These are phyloP conservation scores for Linum tenue DNA, from an alignment of 345 rosid genomes.

Conservation along the genomic window DNA sequence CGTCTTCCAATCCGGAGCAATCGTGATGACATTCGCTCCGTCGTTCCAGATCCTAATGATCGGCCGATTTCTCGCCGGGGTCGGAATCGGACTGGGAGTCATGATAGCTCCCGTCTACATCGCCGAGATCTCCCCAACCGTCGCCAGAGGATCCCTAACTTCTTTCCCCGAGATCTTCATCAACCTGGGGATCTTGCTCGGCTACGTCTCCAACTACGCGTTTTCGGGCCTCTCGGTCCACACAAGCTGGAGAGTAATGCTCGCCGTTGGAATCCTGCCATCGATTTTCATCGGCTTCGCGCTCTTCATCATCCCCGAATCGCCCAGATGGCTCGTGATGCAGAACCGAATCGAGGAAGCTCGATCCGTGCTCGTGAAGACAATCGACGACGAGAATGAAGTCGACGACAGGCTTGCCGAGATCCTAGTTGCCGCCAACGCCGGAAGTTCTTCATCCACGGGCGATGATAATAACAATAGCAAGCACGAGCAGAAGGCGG, in stretches of 20 bases:
- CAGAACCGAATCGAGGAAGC: conserved; percentile 18
- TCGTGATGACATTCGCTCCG: conserved; percentile 22
- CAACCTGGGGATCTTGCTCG: conserved; percentile 18
- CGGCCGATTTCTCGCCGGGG: conserved; percentile 19
- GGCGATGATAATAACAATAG: no score
- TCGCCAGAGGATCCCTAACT: conserved; percentile 19
- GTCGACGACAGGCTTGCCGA: conserved; percentile 24
- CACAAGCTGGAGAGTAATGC: conserved; percentile 24
- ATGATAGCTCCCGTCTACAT: conserved; percentile 24
- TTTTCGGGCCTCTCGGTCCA: conserved; percentile 19
- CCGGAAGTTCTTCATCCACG: conserved; percentile 12
- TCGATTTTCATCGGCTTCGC: conserved; percentile 17
- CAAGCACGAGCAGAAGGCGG: conserved; percentile 23
- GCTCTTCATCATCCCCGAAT: conserved; percentile 21
- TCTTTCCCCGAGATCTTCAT: conserved; percentile 21
- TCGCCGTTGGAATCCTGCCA: conserved; percentile 21
- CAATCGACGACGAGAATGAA: conserved; percentile 13
- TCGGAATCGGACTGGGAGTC: conserved; percentile 20
- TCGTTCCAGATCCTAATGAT: conserved; percentile 17
- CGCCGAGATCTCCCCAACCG: conserved; percentile 21
- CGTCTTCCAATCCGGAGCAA: conserved; percentile 21
- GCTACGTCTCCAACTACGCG: conserved; percentile 18
- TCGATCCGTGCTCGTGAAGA: conserved; percentile 16
- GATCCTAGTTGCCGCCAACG: conserved; percentile 17
- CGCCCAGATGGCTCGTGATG: conserved; percentile 23